Base-by-base conservation (phyloP, 768 basidiomycete genomes). In the Leccinum rimulosum region DNA sequence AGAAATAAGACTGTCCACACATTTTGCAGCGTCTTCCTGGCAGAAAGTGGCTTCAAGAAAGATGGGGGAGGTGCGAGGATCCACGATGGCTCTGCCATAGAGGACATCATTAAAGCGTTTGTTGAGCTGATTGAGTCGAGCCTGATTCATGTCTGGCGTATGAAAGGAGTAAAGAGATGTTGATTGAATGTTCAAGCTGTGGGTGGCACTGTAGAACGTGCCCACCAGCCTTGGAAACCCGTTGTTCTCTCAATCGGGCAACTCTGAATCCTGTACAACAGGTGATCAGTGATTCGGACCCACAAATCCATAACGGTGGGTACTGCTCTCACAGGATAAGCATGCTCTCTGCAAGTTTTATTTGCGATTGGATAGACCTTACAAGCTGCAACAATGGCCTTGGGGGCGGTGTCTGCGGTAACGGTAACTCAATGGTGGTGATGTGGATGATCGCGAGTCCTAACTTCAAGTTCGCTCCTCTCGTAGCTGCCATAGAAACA, bases 21-120 rank as follows among this genome's bases (percentile, higher is more conserved):
- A 80, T 1, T 67, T 63, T 6, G 70, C 65, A 1, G 76, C 63
- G 55, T 83, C 79, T 10, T 70, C 67, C 54, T 80, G 79, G 9
- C 57, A 63, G 64, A 72, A 81, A 14, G 79, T 65, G 6, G 76
- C 80, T 56, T 85, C 81, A 8, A 85, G 70, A 57, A 85, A 85
- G 10, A 68, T 73, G 8, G 56, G 52, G 28, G n/a, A 59, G 25
- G 57, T 54, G 12, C 62, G 61, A 45, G 67, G 57, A 2, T 73
- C 66, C 3, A 81, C 19, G 1, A 22, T 0, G 2, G 61, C 61
- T 49, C 65, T 69, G 51, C 76, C 79, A 19, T 59, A 52, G 3
- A 80, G 31, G 22, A 80, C 60, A 33, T 68, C 57, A 17, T 76
- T 53, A 35, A 81, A 75, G 10, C 71, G 66, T 60, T 71, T 77